A percentile compares a stretch with the other conserved stretches of the same genome.
phyloP scores from a whole-genome alignment of 345 rosid species.

The Jatropha curcas region DNA sequence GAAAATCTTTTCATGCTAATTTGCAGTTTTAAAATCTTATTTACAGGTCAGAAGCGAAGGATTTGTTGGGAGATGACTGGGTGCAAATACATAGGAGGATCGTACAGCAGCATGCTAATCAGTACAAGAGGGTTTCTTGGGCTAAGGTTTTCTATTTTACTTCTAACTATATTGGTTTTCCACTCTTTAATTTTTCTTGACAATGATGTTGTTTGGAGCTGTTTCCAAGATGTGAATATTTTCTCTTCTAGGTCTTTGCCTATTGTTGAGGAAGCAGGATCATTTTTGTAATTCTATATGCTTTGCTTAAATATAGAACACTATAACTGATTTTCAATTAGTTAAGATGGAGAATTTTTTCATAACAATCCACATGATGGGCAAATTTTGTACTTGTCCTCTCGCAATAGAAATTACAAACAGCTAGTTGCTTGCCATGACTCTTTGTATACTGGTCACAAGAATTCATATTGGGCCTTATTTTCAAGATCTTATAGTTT shows the following conservation, averaged over 20 bases:
- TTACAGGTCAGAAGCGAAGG: conserved; percentile 95
- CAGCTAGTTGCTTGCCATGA: background rate
- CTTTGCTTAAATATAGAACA: background rate
- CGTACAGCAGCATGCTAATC: conserved; percentile 97
- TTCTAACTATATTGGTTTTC: too few relatives aligned
- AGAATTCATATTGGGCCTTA: background rate
- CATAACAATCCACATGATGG: background rate
- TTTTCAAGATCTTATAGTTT: background rate
- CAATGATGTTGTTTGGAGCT: conserved; percentile 1
- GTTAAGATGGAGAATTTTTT: background rate
- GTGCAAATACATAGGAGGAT: conserved; percentile 94
- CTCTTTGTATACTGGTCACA: background rate
- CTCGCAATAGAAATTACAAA: background rate
- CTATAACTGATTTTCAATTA: background rate
- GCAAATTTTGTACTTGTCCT: background rate
- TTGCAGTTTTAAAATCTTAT: background rate
- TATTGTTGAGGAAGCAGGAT: conserved; percentile 6
- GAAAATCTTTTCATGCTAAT: background rate
- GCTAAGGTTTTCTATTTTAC: conserved; percentile 60
- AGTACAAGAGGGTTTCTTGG: conserved; percentile 96
- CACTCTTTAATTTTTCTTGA: background rate
- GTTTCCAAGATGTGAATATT: background rate
- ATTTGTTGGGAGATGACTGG: conserved; percentile 96
- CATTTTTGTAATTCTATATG: background rate
- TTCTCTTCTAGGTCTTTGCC: background rate